Percentiles rank a stretch among this genome's conserved stretches.
Evolutionary conservation across 306 rosid species (phyloP).

Genomic region (Medicago truncatula): MtrunA17r5.0-ANR NC_053044.1:49647501-49648000

Average conservation of each 20-base stretch:
- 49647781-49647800: background rate
- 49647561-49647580: constrained; percentile 47
- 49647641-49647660: constrained; percentile 48
- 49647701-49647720: constrained; percentile 72
- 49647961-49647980: background rate
- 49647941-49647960: background rate
- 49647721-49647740: constrained; percentile 70
- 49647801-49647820: constrained; percentile 18
- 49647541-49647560: constrained; percentile 15
- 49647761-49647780: constrained; percentile 20
- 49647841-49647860: background rate
- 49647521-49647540: background rate
- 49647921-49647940: background rate
- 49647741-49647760: constrained; percentile 41
- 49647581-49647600: constrained; percentile 5
- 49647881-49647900: constrained; percentile 23
- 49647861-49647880: constrained; percentile 13
- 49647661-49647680: constrained; percentile 52
- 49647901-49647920: background rate
- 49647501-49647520: background rate
- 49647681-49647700: constrained; percentile 65
- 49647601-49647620: background rate
- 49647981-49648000: background rate
- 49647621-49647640: constrained; percentile 8
- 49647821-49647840: constrained; percentile 23